These are phyloP conservation scores for Leccinum boreale DNA, from an alignment of 768 basidiomycete species.

Conservation along the genomic window DNA sequence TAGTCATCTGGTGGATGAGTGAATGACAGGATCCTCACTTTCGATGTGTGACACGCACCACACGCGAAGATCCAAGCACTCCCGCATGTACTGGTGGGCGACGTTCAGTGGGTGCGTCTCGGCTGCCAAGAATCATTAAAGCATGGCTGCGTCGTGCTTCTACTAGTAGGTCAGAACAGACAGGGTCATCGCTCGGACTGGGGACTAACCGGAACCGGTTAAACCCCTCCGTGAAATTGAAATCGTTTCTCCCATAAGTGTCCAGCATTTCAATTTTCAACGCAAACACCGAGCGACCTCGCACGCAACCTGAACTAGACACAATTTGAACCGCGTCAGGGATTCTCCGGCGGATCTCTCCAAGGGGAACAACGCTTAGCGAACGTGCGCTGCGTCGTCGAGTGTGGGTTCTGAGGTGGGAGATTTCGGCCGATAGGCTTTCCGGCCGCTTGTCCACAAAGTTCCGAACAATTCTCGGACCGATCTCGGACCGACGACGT, in stretches of 20 bases:
- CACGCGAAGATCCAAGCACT: too few species aligned
- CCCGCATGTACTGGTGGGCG: too few species aligned
- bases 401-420: not conserved
- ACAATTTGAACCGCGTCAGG: not conserved
- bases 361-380: not conserved
- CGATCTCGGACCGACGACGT: not conserved
- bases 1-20: not conserved
- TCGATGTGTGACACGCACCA: too few species aligned
- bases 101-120: not conserved
- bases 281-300: too few species aligned
- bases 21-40: too few species aligned
- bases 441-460: not conserved
- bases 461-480: not conserved
- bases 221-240: not conserved
- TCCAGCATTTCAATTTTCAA: too few species aligned
- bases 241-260: not conserved
- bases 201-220: too few species aligned
- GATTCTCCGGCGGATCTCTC: too few species aligned
- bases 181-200: too few species aligned
- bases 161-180: too few species aligned
- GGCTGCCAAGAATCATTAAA: too few species aligned
- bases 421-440: not conserved
- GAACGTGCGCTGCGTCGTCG: not conserved
- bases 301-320: not conserved
- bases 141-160: too few species aligned